Evolutionary conservation across 306 rosid species (phyloP).

Genomic region (Trifolium subterraneum): DNA sequence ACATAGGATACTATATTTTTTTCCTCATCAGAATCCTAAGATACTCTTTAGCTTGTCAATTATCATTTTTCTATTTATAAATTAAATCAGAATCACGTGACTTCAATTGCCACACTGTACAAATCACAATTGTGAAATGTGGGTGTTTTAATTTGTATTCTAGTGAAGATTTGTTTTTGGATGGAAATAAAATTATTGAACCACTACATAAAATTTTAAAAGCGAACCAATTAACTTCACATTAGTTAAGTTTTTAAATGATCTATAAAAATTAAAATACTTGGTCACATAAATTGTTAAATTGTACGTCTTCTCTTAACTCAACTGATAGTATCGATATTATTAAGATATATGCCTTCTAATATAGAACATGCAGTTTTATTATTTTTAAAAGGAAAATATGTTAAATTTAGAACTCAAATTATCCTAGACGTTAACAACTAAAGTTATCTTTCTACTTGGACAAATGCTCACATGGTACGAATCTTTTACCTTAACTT

Average conservation of each 20-base stretch:
- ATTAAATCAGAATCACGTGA: slow-evolving; percentile 36
- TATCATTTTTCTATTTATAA: slow-evolving; percentile 12
- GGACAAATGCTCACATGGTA: background rate
- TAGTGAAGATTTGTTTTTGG: background rate
- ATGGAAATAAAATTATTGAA: background rate
- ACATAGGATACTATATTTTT: background rate
- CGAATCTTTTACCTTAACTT: slow-evolving; percentile 17
- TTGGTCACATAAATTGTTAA: too few relatives aligned
- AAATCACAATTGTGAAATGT: background rate
- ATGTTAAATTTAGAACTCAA: background rate
- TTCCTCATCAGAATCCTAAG: background rate
- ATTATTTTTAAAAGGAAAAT: too few relatives aligned
- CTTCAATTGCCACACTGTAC: slow-evolving; percentile 6
- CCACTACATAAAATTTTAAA: background rate
- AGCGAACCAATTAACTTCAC: background rate
- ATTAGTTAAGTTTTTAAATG: background rate
- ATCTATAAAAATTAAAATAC: background rate
- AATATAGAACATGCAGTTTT: too few relatives aligned
- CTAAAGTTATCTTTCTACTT: background rate
- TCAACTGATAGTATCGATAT: too few relatives aligned
- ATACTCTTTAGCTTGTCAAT: background rate
- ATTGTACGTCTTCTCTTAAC: too few relatives aligned
- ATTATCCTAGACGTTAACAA: background rate
- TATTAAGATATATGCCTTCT: too few relatives aligned
- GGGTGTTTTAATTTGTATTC: background rate